phyloP scores from a whole-genome alignment of 805 yeast genomes.

The Yamadazyma sp. region DNA sequence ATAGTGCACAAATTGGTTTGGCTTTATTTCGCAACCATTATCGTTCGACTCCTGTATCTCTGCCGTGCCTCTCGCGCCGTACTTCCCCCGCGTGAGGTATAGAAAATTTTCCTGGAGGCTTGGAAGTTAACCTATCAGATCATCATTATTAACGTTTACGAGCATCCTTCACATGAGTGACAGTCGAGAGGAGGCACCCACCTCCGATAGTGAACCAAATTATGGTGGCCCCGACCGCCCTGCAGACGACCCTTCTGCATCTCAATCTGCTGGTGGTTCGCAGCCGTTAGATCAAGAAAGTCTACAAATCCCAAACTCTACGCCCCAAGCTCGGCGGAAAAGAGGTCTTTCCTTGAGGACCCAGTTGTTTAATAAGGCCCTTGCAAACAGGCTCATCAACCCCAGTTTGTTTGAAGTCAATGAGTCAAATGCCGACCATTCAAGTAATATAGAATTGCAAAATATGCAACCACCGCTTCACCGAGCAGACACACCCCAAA shows the following conservation, averaged over 20 bases:
- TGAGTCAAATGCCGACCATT: slow-evolving; percentile 1
- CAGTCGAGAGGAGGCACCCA: not conserved
- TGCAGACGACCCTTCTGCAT: not conserved
- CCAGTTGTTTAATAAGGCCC: slow-evolving; percentile 56
- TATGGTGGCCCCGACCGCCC: not conserved
- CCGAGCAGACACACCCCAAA: slow-evolving; percentile 17
- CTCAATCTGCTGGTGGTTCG: too few species aligned
- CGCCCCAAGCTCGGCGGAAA: slow-evolving; percentile 39
- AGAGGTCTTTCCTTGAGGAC: slow-evolving; percentile 69
- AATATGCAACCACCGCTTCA: not conserved
- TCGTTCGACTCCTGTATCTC: too few species aligned
- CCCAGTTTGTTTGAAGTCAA: slow-evolving; percentile 10
- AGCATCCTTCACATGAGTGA: too few species aligned
- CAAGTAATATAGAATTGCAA: slow-evolving; percentile 2
- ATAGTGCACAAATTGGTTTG: too few species aligned
- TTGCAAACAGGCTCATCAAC: slow-evolving; percentile 10
- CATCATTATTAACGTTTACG: too few species aligned
- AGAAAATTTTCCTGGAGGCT: slow-evolving; percentile 5
- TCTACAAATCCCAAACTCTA: slow-evolving; percentile 12
- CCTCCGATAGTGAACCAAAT: not conserved
- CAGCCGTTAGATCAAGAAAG: too few species aligned
- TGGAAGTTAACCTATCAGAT: not conserved
- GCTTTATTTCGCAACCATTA: too few species aligned
- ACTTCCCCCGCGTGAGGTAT: too few species aligned
- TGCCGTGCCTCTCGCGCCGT: too few species aligned